These are phyloP conservation scores for Maudiozyma turicensis DNA, from an alignment of 805 yeast genomes.

Conservation along the genomic window DNA sequence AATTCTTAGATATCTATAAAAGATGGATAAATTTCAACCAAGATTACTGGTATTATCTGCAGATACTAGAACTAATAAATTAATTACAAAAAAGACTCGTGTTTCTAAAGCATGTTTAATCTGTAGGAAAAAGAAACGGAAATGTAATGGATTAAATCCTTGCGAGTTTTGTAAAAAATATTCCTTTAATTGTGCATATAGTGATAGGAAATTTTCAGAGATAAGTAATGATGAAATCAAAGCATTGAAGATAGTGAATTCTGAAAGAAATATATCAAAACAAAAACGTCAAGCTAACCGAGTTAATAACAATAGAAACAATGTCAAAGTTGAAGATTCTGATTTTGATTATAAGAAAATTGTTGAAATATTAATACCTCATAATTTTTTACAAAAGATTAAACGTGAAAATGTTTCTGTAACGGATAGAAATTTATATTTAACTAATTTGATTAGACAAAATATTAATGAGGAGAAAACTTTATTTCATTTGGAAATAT, in stretches of 20 bases:
- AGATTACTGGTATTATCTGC: constrained; percentile 19
- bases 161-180: constrained; percentile 46
- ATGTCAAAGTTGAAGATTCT: neutral
- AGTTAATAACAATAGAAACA: neutral
- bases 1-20: no score
- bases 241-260: neutral
- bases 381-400: constrained; percentile 2
- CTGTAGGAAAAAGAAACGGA: constrained; percentile 66
- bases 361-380: constrained; percentile 5
- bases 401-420: neutral
- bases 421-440: constrained; percentile 3
- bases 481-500: neutral
- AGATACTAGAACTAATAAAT: constrained; percentile 16
- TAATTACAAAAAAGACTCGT: constrained; percentile 40
- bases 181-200: constrained; percentile 4
- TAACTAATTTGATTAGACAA: neutral
- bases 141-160: constrained; percentile 72
- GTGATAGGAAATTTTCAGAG: neutral
- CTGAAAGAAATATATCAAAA: neutral
- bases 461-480: neutral
- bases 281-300: neutral
- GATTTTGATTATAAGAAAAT: constrained; percentile 4
- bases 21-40: constrained; percentile 6
- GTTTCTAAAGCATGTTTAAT: constrained; percentile 70
- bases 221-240: neutral